Base-by-base conservation (phyloP, 805 yeast species). In the Ogataea thermomethanolica region DNA sequence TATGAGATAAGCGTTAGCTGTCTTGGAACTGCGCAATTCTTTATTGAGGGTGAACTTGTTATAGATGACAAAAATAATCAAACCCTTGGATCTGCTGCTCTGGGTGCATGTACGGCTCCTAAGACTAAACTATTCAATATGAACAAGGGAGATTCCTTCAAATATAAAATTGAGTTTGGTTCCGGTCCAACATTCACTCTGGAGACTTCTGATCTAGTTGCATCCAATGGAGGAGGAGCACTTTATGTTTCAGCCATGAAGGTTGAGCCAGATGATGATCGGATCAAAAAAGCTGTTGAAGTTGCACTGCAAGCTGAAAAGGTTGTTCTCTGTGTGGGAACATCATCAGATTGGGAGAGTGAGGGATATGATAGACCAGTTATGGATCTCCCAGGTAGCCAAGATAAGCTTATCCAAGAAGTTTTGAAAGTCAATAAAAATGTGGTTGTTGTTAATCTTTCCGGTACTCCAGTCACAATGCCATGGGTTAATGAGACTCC, bases 401-500 rank as follows among this genome's bases (percentile, higher is more conserved):
- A 73, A 21, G 67, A 73, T 40, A 64, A 69, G 33, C 65, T 79
- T 43, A 65, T 78, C 24, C 56, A 50, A 22, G 73, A 66, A 9
- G 69, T 79, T 8, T 43, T 64, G 24, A 60, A 60, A 24, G 81
- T 65, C 17, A 76, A 78, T 47, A 66, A 70, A 20, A 73, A 77
- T 48, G 67, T 73, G 3, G 70, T 74, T 10, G 66, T 79, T 22
- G 79, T 79, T 22, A 68, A 73, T 49, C 82, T 78, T 53, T 68
- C 78, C 3, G 84, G 84, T 37, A 71, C 81, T 14, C 84, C 84
- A 0, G 80, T 78, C 10, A 69, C 74, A 29, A 56, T 79, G 64
- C 81, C 81, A 21, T 78, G 81, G 79, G 45, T 60, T 8, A 43
- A 49, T 8, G 53, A 67, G 29, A 74, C 66, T 14, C 64, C 65